Base-by-base conservation (phyloP, 495 filamentous ascomycete species). In the Pseudomonodictys pantanalensis region DNA sequence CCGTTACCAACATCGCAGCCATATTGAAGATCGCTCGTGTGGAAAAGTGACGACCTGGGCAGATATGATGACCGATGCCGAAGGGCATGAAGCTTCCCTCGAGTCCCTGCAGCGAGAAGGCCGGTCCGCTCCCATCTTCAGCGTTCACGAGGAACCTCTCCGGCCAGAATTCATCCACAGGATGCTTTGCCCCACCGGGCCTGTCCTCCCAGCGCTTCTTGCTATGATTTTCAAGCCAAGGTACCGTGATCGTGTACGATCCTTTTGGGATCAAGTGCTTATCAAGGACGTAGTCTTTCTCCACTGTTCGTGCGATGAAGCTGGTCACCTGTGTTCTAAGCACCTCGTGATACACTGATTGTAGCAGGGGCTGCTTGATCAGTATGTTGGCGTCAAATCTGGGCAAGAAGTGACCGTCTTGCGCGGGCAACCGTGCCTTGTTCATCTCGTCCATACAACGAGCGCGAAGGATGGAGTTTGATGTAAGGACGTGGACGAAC, bases 141-240 rank as follows among this genome's bases (percentile, higher is more conserved):
- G 3, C 32, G 9, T 38, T 8, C 20, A 24, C 44, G 3, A 48
- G n/a, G 24, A 48, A 48, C 20, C 44, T 18, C 22, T 48, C 44
- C 24, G 44, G 44, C 44, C 44, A 48, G 24, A 48, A 48, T n/a
- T 48, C 18, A 15, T 48, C 44, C 9, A 48, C 44, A 7, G 44
- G 44, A 48, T 48, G 44, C 20, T 48, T 26, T 5, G 23, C 15
- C 18, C 20, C 44, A 24, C 44, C 44, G 15, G 44, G 44, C 24
- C 18, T 12, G 15, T 18, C 28, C 24, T 48, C 44, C 44, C 44
- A 48, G 3, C 15, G 44, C 23, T 18, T 24, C n/a, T 48, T 48
- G 44, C 28, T 28, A 10, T 18, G 23, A 23, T 48, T 18, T n/a
- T 48, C 44, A 23, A 48, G 18, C 10, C 15, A 12, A 6, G 24